phyloP scores from a whole-genome alignment of 768 basidiomycete species.

The Podaxis sp. region DNA sequence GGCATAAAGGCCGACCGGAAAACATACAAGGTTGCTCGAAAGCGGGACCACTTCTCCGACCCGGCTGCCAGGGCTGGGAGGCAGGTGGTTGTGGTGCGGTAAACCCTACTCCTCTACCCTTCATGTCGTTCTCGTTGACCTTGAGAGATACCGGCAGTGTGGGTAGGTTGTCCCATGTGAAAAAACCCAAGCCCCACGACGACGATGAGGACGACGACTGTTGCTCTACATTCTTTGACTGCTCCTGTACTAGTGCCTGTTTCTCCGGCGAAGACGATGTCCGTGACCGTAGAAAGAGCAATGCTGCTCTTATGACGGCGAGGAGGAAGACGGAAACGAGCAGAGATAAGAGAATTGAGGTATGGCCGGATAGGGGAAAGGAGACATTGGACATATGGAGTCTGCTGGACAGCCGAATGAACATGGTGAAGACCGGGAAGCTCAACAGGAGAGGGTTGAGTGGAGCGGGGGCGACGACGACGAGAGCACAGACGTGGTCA shows the following conservation, averaged over 20 bases:
- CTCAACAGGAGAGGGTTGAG: conserved; percentile 18
- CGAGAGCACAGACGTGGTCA: conserved; percentile 8
- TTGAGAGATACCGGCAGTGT: conserved; percentile 16
- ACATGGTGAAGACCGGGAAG: conserved; percentile 20
- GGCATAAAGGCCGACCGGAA: conserved; percentile 1
- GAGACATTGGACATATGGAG: conserved; percentile 17
- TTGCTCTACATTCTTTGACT: conserved; percentile 12
- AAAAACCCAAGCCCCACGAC: conserved; percentile 25
- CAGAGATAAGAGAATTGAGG: conserved; percentile 11
- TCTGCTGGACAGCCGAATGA: conserved; percentile 22
- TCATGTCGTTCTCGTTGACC: conserved; percentile 6
- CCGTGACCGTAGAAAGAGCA: conserved; percentile 17
- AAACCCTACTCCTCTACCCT: conserved; percentile 11
- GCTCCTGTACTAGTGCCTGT: conserved; percentile 15
- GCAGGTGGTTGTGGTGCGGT: conserved; percentile 11
- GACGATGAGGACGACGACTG: conserved; percentile 9
- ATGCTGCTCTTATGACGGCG: conserved; percentile 18
- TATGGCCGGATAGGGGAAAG: conserved; percentile 8
- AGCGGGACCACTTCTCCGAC: conserved; percentile 23
- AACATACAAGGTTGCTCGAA: conserved; percentile 30
- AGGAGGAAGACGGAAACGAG: conserved; percentile 19
- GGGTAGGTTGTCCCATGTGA: conserved; percentile 27
- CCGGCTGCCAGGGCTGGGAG: conserved; percentile 16
- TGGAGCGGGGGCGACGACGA: conserved; percentile 13
- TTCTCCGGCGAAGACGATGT: conserved; percentile 17